These are phyloP conservation scores for Metschnikowia continentalis DNA, from an alignment of 805 yeast genomes.

Conservation along the genomic window DNA sequence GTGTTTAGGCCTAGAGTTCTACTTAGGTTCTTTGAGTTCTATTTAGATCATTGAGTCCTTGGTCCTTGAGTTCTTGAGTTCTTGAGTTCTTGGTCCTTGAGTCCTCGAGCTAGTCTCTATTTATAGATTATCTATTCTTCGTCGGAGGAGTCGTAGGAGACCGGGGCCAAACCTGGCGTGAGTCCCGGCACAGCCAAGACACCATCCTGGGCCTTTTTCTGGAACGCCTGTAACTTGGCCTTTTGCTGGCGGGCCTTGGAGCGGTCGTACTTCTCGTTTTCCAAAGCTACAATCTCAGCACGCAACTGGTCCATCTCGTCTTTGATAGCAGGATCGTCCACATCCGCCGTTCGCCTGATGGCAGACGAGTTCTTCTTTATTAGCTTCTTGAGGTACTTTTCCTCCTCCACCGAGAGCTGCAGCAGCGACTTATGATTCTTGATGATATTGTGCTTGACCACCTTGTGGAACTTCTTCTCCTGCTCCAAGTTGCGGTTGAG, in stretches of 20 bases:
- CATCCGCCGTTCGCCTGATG: conserved; percentile 24
- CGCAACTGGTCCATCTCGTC: conserved; percentile 29
- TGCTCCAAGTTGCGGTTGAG: conserved; percentile 27
- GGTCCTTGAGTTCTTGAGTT: too few relatives aligned
- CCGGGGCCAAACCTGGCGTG: conserved; percentile 86
- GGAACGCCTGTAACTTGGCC: conserved; percentile 23
- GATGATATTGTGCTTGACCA: conserved; percentile 37
- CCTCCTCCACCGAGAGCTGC: conserved; percentile 28
- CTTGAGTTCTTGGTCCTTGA: too few relatives aligned
- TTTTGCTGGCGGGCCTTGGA: conserved; percentile 18
- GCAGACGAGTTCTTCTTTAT: conserved; percentile 34
- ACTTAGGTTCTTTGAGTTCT: too few relatives aligned
- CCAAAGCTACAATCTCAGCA: conserved; percentile 23
- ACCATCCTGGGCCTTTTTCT: conserved; percentile 42
- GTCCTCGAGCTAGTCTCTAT: too few relatives aligned
- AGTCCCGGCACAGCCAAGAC: conserved; percentile 54
- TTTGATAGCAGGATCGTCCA: conserved; percentile 29
- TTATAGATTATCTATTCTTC: conserved; percentile 13
- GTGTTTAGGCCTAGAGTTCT: too few relatives aligned
- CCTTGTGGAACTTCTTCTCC: conserved; percentile 31
- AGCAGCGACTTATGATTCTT: conserved; percentile 26
- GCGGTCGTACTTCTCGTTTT: conserved; percentile 24
- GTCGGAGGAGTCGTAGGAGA: conserved; percentile 42
- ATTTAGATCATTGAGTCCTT: too few relatives aligned
- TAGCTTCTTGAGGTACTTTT: conserved; percentile 36